Conservation (phyloP, 2,329 filamentous ascomycete genomes). For the Claviceps fusiformis region DNA sequence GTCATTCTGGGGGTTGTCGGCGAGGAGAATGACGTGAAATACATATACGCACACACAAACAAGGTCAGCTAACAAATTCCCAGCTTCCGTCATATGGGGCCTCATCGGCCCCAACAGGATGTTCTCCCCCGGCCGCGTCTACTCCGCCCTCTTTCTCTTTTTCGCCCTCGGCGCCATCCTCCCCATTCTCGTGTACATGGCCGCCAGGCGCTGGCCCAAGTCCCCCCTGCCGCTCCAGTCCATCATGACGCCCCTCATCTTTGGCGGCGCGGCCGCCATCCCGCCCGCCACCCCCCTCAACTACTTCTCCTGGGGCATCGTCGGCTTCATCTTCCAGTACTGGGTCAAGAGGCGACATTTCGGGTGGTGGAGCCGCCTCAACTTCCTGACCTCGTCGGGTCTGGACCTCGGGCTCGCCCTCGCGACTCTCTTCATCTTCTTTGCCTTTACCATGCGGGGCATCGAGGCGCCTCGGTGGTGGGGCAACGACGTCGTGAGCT, state of each 20-base stretch:
- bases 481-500: constrained; percentile 46
- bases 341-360: constrained; percentile 49
- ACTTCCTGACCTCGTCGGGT: constrained; percentile 57
- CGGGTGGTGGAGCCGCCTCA: constrained; percentile 61
- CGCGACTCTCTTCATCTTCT: constrained; percentile 55
- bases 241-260: constrained; percentile 49
- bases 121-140: constrained; percentile 49
- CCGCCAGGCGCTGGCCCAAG: constrained; percentile 34
- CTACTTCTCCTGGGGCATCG: constrained; percentile 60
- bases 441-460: constrained; percentile 51
- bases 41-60: background rate
- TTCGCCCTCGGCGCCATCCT: constrained; percentile 41
- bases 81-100: constrained; percentile 54
- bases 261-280: constrained; percentile 44
- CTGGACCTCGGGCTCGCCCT: constrained; percentile 57
- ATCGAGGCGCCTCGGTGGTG: constrained; percentile 54
- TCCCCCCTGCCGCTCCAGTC: constrained; percentile 32
- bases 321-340: constrained; percentile 59
- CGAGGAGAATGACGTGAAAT: background rate
- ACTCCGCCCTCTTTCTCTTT: constrained; percentile 45
- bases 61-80: background rate
- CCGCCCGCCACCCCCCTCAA: constrained; percentile 59
- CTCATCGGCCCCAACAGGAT: constrained; percentile 50
- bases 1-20: background rate
- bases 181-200: constrained; percentile 38